A percentile compares a stretch with the other conserved stretches of the same genome.
Conservation (phyloP, 108 stramenopile genomes). For the Nannochloropsis gaditana region DNA sequence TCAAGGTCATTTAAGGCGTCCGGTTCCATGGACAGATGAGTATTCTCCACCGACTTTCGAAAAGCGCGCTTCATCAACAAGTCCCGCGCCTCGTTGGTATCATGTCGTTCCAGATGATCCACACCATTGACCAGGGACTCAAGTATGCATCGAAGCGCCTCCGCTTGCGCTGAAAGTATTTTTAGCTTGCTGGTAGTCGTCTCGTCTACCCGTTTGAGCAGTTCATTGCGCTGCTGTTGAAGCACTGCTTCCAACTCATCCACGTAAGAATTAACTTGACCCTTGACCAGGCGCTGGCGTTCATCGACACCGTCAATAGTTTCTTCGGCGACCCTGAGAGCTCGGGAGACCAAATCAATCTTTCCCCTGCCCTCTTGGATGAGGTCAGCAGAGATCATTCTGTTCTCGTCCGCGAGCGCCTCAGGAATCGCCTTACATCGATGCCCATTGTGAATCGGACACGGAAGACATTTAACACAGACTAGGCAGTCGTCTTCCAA, state of each 20-base stretch:
- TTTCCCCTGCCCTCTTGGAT: slow-evolving; percentile 17
- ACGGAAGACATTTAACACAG: neutral
- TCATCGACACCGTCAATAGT: slow-evolving; percentile 3
- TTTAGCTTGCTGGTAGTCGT: neutral
- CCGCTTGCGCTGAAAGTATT: slow-evolving; percentile 6
- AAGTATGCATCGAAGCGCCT: neutral
- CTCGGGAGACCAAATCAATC: neutral
- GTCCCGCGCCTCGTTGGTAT: neutral
- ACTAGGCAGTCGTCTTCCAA: slow-evolving; percentile 14
- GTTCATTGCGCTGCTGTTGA: neutral
- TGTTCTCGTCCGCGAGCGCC: neutral
- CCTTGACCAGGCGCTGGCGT: neutral
- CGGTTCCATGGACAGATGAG: neutral
- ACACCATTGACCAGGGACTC: slow-evolving; percentile 3
- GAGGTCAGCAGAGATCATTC: neutral
- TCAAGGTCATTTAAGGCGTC: neutral
- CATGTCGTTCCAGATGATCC: slow-evolving; percentile 12
- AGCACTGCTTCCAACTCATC: slow-evolving; percentile 16
- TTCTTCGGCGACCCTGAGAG: neutral
- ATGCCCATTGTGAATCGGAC: neutral
- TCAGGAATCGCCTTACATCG: neutral
- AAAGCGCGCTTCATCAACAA: neutral
- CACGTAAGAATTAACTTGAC: neutral
- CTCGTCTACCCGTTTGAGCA: neutral
- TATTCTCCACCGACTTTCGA: neutral